Percentiles rank a stretch among this genome's conserved stretches.
These are phyloP conservation scores for Colletotrichum karsti DNA, from an alignment of 2,329 filamentous ascomycete species.

Conservation along the genomic window DNA sequence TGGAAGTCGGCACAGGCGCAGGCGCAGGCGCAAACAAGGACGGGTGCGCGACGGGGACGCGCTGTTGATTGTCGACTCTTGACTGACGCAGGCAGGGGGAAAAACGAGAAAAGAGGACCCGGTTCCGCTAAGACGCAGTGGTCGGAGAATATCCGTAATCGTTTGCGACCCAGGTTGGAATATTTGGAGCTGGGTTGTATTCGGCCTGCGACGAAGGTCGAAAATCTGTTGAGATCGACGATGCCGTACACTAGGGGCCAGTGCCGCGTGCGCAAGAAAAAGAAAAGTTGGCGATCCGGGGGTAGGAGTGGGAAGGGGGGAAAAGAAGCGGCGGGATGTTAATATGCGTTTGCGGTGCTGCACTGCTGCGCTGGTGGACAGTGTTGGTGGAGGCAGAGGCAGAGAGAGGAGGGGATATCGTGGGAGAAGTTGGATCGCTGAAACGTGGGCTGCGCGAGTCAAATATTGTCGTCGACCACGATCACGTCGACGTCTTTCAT, in stretches of 20 bases:
- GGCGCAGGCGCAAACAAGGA: background rate
- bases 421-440: background rate
- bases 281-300: background rate
- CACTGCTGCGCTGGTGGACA: no score
- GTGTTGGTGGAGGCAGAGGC: background rate
- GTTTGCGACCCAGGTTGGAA: background rate
- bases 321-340: background rate
- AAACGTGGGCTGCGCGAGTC: conserved; percentile 24
- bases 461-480: conserved; percentile 17
- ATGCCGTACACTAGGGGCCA: background rate
- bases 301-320: background rate
- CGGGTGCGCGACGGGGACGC: background rate
- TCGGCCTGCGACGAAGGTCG: background rate
- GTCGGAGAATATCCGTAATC: conserved; percentile 11
- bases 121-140: background rate
- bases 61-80: background rate
- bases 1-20: no score
- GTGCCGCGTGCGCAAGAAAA: background rate
- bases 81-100: background rate
- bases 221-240: conserved; percentile 19
- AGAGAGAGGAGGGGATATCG: background rate
- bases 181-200: background rate
- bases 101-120: conserved; percentile 12
- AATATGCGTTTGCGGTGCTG: background rate
- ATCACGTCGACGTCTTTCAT: background rate